These are phyloP conservation scores for Alternaria postmessia DNA, from an alignment of 2,329 filamentous ascomycete genomes.

Conservation along the genomic window DNA sequence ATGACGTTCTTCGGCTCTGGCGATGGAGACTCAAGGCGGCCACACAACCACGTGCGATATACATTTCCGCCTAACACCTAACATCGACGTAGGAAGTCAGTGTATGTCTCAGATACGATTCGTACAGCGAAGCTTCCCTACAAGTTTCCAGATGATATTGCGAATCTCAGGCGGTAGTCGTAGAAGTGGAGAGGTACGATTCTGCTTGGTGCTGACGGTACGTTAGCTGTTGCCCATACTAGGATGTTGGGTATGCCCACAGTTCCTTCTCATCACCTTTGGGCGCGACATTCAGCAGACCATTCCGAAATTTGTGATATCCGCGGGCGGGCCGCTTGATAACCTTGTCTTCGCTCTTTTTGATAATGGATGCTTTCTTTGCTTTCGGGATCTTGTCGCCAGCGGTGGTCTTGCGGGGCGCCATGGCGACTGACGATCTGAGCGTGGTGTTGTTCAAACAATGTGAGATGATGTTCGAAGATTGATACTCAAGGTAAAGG, in stretches of 20 bases:
- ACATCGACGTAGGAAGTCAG: neutral
- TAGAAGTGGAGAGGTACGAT: constrained; percentile 21
- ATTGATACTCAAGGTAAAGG: neutral
- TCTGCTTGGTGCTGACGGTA: constrained; percentile 11
- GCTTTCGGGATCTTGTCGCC: neutral
- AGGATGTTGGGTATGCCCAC: neutral
- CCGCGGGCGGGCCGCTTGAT: constrained; percentile 24
- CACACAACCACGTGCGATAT: neutral
- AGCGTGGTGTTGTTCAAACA: neutral
- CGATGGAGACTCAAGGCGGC: neutral
- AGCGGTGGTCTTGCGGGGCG: neutral
- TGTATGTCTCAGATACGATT: neutral
- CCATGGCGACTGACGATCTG: neutral
- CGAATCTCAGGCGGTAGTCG: constrained; percentile 25
- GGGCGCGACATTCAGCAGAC: constrained; percentile 22
- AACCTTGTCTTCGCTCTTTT: constrained; percentile 6
- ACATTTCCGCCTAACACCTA: constrained; percentile 16
- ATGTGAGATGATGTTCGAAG: neutral
- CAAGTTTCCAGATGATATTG: constrained; percentile 22
- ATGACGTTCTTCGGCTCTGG: neutral
- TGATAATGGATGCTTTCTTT: neutral
- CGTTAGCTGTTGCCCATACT: neutral
- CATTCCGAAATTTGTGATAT: constrained; percentile 26
- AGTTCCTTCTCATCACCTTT: constrained; percentile 22
- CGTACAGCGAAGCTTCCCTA: neutral